A percentile compares a stretch with the other conserved stretches of the same genome.
phyloP scores from a whole-genome alignment of 2,329 filamentous ascomycete genomes.

The Aspergillus udagawae region DNA sequence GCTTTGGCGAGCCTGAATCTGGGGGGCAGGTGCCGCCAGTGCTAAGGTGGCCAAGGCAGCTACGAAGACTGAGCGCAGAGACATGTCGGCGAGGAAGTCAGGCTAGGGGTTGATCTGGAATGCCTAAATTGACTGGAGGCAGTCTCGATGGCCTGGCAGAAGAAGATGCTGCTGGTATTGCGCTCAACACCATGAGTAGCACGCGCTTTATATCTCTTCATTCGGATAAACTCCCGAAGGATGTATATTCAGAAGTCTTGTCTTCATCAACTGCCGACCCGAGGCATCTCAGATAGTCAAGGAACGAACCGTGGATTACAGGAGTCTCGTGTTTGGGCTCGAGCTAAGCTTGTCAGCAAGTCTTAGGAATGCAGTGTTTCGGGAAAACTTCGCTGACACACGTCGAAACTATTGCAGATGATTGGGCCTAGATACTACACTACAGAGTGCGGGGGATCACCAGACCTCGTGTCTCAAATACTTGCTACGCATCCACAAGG shows the following conservation, averaged over 20 bases:
- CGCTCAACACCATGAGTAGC: not conserved
- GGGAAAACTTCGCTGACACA: not conserved
- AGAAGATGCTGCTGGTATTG: not conserved
- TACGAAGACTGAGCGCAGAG: slow-evolving; percentile 12
- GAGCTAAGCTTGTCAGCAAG: not conserved
- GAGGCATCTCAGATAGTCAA: not conserved
- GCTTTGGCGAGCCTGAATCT: slow-evolving; percentile 10
- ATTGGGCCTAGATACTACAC: not conserved
- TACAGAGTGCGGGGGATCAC: not conserved
- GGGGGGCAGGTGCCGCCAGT: slow-evolving; percentile 11
- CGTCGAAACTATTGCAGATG: not conserved
- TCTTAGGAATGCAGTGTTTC: not conserved
- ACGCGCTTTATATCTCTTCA: not conserved
- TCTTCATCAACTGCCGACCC: not conserved
- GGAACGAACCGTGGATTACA: not conserved
- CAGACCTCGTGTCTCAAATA: not conserved
- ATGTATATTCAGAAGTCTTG: not conserved
- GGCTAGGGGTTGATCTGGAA: not conserved
- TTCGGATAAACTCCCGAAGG: not conserved
- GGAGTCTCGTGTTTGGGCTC: not conserved
- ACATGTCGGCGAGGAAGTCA: slow-evolving; percentile 6
- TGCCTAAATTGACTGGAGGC: not conserved
- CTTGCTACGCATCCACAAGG: not conserved
- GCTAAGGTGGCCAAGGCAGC: slow-evolving; percentile 11
- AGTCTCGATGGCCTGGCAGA: not conserved